Evolutionary conservation across 805 yeast genomes (phyloP), one percentile per base, ranked within the genome.

Genomic region (Kluyveromyces starmeri): DNA sequence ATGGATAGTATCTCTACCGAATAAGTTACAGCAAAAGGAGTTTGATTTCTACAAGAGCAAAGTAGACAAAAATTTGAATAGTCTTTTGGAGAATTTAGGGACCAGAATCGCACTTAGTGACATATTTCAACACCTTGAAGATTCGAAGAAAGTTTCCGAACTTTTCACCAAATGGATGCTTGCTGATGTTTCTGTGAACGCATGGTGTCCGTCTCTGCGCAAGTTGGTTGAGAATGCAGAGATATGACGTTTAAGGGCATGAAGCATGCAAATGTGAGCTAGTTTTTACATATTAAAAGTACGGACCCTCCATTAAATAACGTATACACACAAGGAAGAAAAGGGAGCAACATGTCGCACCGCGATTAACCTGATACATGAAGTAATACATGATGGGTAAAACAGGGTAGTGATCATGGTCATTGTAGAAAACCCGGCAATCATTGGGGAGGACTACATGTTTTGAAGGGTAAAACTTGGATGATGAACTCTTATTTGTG

Each of bases 131-230:
- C 46, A 49, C 18, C 32, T 39, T 15, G 36, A 46, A 7, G 50
- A 57, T 17, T 49, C 44, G n/a, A 38, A 40, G 2, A 27, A 37
- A 11, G 67, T 61, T 36, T 64, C 63, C 36, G 55, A 47, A 38
- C 48, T 44, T 32, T 62, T 62, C 34, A 67, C 62, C 20, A 59
- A 68, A 20, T 78, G 73, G 62, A 74, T 78, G 73, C 60, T 78
- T 58, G 46, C 58, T 2, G 73, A 75, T 44, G 68, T 65, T 27
- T 76, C 81, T 1, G 70, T 73, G 8, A 64, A 74, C 34, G 55
- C 58, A 16, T 82, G 94, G 94, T 73, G 82, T 41, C 65, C 73
- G 17, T 80, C 88, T 3, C 60, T 82, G 35, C 67, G 77, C 33
- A 76, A 76, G 49, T 53, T 79, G 4, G 44, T 73, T 11, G 73